Base-by-base conservation (phyloP, 1,284 basidiomycete genomes). In the Ceratobasidium sp. region DNA sequence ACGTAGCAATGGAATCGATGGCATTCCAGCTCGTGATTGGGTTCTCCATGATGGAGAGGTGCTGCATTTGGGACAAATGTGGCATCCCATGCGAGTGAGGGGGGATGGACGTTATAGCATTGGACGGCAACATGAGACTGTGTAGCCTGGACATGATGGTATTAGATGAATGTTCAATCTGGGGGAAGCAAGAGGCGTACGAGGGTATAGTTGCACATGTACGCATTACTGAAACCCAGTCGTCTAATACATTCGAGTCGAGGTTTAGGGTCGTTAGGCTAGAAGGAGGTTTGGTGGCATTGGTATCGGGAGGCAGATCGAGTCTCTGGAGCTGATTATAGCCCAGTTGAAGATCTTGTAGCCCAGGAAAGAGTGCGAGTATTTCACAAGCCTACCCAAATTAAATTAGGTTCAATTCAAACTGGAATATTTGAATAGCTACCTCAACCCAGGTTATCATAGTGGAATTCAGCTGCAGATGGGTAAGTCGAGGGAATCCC, bases 391-490 rank as follows among this genome's bases (percentile, higher is more conserved):
- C 83, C 81, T 75, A 19, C 31, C 71, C 72, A 37, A 37, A 37
- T 24, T 74, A 37, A 29, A 54, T 48, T 34, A n/a, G 62, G 34
- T 51, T 16, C 13, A 4, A n/a, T 2, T n/a, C 7, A 58, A 39
- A 11, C 61, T 24, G 9, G 13, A 43, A 24, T 48, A 54, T 37
- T 68, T 11, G 75, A 82, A 41, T 22, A 59, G 4, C 74, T 46
- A 93, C 88, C 77, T 93, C 90, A 46, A 79, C 78, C 95, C 94
- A 97, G 34, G 85, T 83, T 46, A 90, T 85, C 29, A 90, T 82
- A 0, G 92, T 92, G 58, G 84, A 86, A 79, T 93, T 96, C n/a
- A 98, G 82, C 71, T 92, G 88, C 51, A 98, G 83, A 77, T 93
- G 54, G 97, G 80, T 74, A 49, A 74, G 49, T 22, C 53, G 43